These are phyloP conservation scores for Dendrobium chrysotoxum DNA, from an alignment of 106 monocot species.

Conservation along the genomic window DNA sequence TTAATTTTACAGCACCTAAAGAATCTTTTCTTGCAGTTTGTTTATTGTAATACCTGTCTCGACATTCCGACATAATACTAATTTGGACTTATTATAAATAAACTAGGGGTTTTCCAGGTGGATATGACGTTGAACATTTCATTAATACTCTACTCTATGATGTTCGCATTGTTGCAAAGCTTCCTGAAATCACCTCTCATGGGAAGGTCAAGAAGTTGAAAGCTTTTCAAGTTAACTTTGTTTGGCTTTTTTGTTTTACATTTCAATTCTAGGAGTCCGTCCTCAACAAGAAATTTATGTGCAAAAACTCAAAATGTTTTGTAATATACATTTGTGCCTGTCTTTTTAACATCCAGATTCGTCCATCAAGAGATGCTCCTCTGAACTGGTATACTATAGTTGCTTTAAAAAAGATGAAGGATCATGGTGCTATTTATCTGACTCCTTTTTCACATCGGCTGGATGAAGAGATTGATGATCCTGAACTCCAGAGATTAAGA, in stretches of 20 bases:
- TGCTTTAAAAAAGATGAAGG: conserved; percentile 84
- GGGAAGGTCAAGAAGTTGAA: conserved; percentile 82
- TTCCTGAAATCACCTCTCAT: conserved; percentile 63
- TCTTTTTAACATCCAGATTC: conserved; percentile 37
- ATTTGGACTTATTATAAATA: conserved; percentile 16
- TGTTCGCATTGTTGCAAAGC: conserved; percentile 54
- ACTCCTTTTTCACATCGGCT: conserved; percentile 95
- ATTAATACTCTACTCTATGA: conserved; percentile 69
- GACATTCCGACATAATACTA: conserved; percentile 3
- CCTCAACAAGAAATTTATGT: neutral
- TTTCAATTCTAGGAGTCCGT: neutral
- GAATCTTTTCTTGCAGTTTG: neutral
- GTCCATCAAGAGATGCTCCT: conserved; percentile 94
- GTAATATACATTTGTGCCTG: neutral
- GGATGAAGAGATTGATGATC: conserved; percentile 80
- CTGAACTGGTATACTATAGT: conserved; percentile 70
- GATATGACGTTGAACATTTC: conserved; percentile 95
- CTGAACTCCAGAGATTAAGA: conserved; percentile 86
- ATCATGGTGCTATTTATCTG: conserved; percentile 83
- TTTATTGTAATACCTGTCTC: neutral
- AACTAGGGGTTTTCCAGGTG: conserved; percentile 88
- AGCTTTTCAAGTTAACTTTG: conserved; percentile 54
- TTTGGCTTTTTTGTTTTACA: neutral
- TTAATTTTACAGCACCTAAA: neutral
- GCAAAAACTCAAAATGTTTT: neutral